These are phyloP conservation scores for Chlorella sp. DNA, from an alignment of 139 green algal genomes.

Conservation along the genomic window DNA sequence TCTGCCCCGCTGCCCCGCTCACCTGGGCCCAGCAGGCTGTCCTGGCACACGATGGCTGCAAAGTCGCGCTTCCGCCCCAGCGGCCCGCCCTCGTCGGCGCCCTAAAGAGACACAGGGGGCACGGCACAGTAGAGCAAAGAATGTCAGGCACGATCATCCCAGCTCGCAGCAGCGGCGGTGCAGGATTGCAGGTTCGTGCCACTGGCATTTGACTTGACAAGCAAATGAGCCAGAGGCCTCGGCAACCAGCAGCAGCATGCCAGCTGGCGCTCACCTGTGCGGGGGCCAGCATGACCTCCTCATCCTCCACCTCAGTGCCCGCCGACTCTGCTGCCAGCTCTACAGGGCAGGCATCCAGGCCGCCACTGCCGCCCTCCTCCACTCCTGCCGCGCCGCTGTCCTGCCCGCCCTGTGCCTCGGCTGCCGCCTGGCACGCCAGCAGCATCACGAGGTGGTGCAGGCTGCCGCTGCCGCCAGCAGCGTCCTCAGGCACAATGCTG, in stretches of 20 bases:
- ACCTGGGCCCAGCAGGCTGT: slow-evolving; percentile 8
- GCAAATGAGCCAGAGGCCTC: too few species aligned
- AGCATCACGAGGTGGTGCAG: background rate
- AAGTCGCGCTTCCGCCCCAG: slow-evolving; percentile 6
- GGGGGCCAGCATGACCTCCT: background rate
- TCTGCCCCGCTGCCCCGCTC: background rate
- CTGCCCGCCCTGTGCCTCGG: background rate
- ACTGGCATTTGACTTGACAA: background rate
- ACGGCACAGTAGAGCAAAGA: background rate
- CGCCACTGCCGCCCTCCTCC: background rate
- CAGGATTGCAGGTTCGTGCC: background rate
- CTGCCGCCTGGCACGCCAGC: background rate
- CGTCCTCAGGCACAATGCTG: background rate
- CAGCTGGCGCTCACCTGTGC: background rate
- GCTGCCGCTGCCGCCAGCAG: background rate
- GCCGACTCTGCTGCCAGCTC: background rate
- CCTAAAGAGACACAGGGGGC: background rate
- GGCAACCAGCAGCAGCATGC: background rate
- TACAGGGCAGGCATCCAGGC: background rate
- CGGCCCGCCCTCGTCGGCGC: background rate
- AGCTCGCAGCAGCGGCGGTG: background rate
- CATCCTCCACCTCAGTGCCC: slow-evolving; percentile 15
- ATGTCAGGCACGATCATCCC: background rate
- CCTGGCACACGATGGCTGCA: background rate
- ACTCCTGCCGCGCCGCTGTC: background rate